These are phyloP conservation scores for Torrubiella hemipterigena DNA, from an alignment of 2,329 filamentous ascomycete species.

Conservation along the genomic window DNA sequence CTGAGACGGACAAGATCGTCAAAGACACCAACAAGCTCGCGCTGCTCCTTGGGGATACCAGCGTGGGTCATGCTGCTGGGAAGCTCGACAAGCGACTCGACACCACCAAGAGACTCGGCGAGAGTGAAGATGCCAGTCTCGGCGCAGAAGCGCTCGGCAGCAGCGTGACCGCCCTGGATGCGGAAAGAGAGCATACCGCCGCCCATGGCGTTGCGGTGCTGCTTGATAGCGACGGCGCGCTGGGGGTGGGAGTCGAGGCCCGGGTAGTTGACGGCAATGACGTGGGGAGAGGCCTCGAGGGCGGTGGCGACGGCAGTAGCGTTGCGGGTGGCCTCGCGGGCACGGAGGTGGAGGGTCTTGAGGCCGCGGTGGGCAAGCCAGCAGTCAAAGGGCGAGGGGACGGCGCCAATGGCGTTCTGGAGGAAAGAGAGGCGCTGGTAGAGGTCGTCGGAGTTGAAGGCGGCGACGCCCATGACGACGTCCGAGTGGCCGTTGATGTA, in stretches of 20 bases:
- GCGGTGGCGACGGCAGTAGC: conserved; percentile 65
- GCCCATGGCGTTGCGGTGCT: conserved; percentile 89
- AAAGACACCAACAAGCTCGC: conserved; percentile 86
- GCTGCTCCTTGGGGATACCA: conserved; percentile 80
- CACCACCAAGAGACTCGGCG: conserved; percentile 82
- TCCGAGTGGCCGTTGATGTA: conserved; percentile 98
- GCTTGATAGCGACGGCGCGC: conserved; percentile 70
- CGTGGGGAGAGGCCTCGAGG: conserved; percentile 68
- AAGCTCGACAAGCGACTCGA: conserved; percentile 85
- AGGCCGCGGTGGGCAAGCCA: conserved; percentile 96
- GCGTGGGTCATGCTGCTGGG: conserved; percentile 96
- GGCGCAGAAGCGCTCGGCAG: conserved; percentile 88
- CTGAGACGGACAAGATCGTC: conserved; percentile 90
- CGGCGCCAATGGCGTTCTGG: conserved; percentile 93
- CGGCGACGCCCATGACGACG: conserved; percentile 94
- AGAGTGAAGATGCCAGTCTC: conserved; percentile 81
- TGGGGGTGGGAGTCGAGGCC: conserved; percentile 82
- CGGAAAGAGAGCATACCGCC: conserved; percentile 98
- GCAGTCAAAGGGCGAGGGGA: conserved; percentile 90
- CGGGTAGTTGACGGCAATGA: conserved; percentile 90
- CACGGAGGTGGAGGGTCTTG: conserved; percentile 92
- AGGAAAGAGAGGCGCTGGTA: conserved; percentile 73
- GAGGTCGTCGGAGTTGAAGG: conserved; percentile 79
- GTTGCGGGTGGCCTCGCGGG: conserved; percentile 72
- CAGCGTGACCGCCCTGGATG: conserved; percentile 72